A percentile compares a stretch with the other conserved stretches of the same genome.
Conservation (phyloP, 208 protist genomes). For the Acanthamoeba lenticulata region DNA sequence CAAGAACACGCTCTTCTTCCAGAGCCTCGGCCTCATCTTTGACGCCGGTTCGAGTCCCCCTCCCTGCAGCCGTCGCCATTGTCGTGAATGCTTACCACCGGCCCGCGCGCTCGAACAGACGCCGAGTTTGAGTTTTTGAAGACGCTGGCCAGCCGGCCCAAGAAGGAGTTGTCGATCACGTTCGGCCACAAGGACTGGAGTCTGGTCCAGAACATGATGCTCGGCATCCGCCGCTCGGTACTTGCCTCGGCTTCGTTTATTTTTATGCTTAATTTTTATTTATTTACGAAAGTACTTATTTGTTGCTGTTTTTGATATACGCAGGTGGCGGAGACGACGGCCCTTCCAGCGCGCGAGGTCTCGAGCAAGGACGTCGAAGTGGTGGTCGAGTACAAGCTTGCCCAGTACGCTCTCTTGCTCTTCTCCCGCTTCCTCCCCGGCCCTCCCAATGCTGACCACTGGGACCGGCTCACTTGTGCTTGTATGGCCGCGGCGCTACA, state of each 20-base stretch:
- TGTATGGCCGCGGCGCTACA: not conserved
- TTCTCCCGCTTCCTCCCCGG: not conserved
- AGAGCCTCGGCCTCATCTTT: constrained; percentile 65
- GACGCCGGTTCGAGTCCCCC: not conserved
- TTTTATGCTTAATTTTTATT: not conserved
- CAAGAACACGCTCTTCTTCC: constrained; percentile 63
- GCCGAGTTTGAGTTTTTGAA: constrained; percentile 38
- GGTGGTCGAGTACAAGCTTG: constrained; percentile 61
- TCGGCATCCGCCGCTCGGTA: constrained; percentile 65
- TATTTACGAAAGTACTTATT: too few species aligned
- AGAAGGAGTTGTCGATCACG: constrained; percentile 61
- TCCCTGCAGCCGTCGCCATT: not conserved
- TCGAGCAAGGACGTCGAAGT: constrained; percentile 9
- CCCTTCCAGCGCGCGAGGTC: constrained; percentile 40
- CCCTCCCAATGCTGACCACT: not conserved
- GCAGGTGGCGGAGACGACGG: constrained; percentile 49
- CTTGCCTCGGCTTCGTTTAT: not conserved
- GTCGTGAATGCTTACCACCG: not conserved
- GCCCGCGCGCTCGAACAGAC: not conserved
- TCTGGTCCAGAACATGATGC: constrained; percentile 66
- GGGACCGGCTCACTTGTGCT: not conserved
- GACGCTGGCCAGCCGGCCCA: not conserved
- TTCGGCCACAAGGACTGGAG: constrained; percentile 66
- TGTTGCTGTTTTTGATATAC: not conserved
- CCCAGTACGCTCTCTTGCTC: not conserved